Evolutionary conservation across 1,284 basidiomycete species (phyloP).

Genomic region (Boletus albobrunnescens): DNA sequence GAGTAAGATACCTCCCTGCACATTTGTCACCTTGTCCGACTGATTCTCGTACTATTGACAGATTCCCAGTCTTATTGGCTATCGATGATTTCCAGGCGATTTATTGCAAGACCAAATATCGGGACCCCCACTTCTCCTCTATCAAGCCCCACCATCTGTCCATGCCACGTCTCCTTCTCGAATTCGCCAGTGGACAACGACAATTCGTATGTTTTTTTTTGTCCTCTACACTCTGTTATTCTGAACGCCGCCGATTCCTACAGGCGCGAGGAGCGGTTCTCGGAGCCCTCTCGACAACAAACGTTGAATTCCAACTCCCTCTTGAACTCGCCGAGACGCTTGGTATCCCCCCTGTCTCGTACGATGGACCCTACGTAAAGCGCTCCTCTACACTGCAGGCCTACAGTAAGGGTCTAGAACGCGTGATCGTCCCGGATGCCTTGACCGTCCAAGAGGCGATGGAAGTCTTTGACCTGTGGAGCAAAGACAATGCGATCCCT

Average conservation of each 20-base stretch:
- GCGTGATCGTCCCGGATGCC: conserved; percentile 53
- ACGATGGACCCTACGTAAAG: conserved; percentile 47
- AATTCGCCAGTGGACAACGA: conserved; percentile 68
- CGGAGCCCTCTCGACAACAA: conserved; percentile 57
- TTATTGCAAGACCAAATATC: conserved; percentile 71
- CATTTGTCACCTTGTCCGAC: neutral
- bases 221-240: conserved; percentile 21
- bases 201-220: conserved; percentile 52
- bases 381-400: conserved; percentile 41
- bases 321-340: conserved; percentile 60
- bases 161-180: conserved; percentile 73
- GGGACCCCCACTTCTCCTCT: conserved; percentile 69
- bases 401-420: conserved; percentile 54
- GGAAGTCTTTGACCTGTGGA: conserved; percentile 69
- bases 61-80: conserved; percentile 75
- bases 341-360: conserved; percentile 35
- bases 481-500: conserved; percentile 41
- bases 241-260: neutral
- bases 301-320: conserved; percentile 51
- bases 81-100: conserved; percentile 86
- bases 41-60: conserved; percentile 24
- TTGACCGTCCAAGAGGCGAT: conserved; percentile 62
- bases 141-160: conserved; percentile 82
- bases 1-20: conserved; percentile 41
- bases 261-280: conserved; percentile 63